Evolutionary conservation across 2,329 filamentous ascomycete species (phyloP).

Genomic region (Trichothecium sympodiale): DNA sequence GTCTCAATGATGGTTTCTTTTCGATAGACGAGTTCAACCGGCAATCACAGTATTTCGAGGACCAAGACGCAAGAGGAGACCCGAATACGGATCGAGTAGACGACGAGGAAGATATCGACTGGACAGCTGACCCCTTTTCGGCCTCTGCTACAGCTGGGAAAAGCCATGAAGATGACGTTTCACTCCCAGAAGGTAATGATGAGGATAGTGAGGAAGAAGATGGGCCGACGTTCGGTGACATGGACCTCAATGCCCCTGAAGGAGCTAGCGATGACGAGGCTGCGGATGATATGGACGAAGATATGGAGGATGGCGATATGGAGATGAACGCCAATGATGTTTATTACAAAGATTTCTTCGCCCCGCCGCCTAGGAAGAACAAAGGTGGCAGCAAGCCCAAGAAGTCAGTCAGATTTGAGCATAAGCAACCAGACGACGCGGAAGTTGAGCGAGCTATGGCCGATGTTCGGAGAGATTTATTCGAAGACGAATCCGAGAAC

Average conservation of each 20-base stretch:
- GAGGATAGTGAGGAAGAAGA: slow-evolving; percentile 59
- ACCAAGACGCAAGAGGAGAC: slow-evolving; percentile 69
- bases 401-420: slow-evolving; percentile 25
- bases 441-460: slow-evolving; percentile 77
- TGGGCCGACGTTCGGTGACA: slow-evolving; percentile 75
- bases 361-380: slow-evolving; percentile 66
- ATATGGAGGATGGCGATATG: slow-evolving; percentile 29
- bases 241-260: slow-evolving; percentile 61
- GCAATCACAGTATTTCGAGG: slow-evolving; percentile 80
- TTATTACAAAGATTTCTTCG: slow-evolving; percentile 90
- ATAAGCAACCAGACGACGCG: slow-evolving; percentile 40
- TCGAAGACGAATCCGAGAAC: slow-evolving; percentile 65
- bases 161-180: slow-evolving; percentile 20
- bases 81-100: slow-evolving; percentile 62
- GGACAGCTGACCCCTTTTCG: slow-evolving; percentile 65
- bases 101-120: slow-evolving; percentile 82
- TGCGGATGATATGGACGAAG: slow-evolving; percentile 21
- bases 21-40: slow-evolving; percentile 96
- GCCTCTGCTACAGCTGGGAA: slow-evolving; percentile 19
- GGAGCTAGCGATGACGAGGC: slow-evolving; percentile 57
- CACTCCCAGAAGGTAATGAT: slow-evolving; percentile 23
- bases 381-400: slow-evolving; percentile 35
- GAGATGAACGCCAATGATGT: slow-evolving; percentile 74
- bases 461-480: slow-evolving; percentile 79
- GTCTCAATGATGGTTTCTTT: slow-evolving; percentile 95